Evolutionary conservation across 208 protist genomes (phyloP).

Genomic region (Leishmania martiniquensis): DNA sequence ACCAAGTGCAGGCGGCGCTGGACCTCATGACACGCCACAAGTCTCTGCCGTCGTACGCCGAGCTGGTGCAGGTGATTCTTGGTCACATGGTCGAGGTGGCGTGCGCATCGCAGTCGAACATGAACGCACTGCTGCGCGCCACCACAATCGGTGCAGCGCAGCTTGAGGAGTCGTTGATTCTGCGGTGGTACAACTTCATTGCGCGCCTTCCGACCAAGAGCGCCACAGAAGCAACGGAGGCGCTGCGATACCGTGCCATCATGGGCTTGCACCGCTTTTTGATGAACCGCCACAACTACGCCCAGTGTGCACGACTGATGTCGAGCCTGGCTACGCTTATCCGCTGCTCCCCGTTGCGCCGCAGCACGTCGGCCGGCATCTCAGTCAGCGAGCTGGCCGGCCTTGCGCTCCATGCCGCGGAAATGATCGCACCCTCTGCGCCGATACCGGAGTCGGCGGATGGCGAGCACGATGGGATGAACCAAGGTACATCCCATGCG

Average conservation of each 20-base stretch:
- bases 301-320: conserved; percentile 75
- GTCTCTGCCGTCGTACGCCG: conserved; percentile 32
- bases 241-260: conserved; percentile 56
- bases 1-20: conserved; percentile 58
- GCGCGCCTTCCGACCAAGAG: conserved; percentile 65
- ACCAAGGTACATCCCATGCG: not conserved
- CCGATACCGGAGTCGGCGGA: conserved; percentile 20
- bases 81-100: conserved; percentile 45
- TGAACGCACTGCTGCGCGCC: conserved; percentile 42
- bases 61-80: conserved; percentile 42
- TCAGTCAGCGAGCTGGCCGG: conserved; percentile 60
- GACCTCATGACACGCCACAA: conserved; percentile 34
- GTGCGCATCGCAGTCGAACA: conserved; percentile 46
- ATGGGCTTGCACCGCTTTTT: conserved; percentile 76
- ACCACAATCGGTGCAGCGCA: conserved; percentile 30
- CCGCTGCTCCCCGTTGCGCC: conserved; percentile 68
- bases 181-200: conserved; percentile 69
- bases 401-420: conserved; percentile 69
- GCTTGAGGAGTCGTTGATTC: conserved; percentile 50
- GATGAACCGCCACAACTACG: conserved; percentile 77
- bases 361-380: conserved; percentile 29
- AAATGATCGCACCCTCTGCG: conserved; percentile 55
- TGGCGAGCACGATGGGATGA: conserved; percentile 1
- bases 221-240: conserved; percentile 47
- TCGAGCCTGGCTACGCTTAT: conserved; percentile 65